Evolutionary conservation across 139 green algal genomes (phyloP), one percentile per base, ranked within the genome.

Genomic region (Edaphochlamys debaryana): DNA sequence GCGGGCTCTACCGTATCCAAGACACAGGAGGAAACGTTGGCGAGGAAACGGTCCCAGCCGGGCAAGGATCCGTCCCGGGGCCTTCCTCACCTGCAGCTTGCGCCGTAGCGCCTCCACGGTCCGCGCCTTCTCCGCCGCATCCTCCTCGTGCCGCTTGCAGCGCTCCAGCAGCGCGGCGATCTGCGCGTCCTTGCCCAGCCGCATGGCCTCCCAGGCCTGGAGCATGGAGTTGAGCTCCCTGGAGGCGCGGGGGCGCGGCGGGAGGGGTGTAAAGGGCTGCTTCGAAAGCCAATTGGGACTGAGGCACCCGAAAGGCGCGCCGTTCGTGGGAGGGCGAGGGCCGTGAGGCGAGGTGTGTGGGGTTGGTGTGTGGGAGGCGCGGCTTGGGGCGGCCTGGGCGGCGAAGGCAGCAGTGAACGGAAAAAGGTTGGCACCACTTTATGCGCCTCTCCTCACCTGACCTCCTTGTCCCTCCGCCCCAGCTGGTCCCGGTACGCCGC

Each of bases 171-270:
- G 86, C 3, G 86, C 84, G 15, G 90, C 82, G 41, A 95, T 95
- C 84, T 95, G 92, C 17, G 91, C 88, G 75, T 95, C 92, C 87
- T 95, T 95, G 80, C 89, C 88, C 48, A 94, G 81, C 71, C 92
- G 86, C 91, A 95, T 94, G 3, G 91, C 89, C 82, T 95, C 92
- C 92, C 92, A 95, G 3, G 92, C 92, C 81, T 93, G 91, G 4
- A 95, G 88, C 90, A 95, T 91, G 67, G 92, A 79, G 78, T 93
- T 91, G 25, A 95, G 85, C 89, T 95, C 92, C 76, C 90, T 92
- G 77, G 22, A 67, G 48, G 38, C 13, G 45, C 45, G 45, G 45
- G 45, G 45, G 45, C 54, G n/a, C n/a, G n/a, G n/a, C n/a, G n/a
- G n/a, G n/a, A n/a, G n/a, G n/a, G n/a, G n/a, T n/a, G n/a, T n/a